These are phyloP conservation scores for Solanum hybrid DNA, from an alignment of 305 asterid genomes.

Conservation along the genomic window DNA sequence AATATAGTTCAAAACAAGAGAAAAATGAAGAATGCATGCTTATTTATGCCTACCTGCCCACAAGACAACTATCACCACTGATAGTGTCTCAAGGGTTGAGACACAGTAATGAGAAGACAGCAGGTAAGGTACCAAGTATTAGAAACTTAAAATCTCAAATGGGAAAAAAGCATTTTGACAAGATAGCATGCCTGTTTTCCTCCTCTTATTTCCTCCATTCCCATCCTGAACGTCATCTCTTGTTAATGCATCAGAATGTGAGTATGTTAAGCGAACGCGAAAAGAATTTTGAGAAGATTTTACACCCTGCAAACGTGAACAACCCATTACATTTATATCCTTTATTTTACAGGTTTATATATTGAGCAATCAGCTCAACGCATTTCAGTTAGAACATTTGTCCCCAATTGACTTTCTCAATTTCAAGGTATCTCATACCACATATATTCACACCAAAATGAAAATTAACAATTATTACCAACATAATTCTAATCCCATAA, in stretches of 20 bases:
- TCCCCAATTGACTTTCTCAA: background rate
- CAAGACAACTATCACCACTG: background rate
- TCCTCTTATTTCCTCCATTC: slow-evolving; percentile 58
- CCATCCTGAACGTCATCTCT: slow-evolving; percentile 22
- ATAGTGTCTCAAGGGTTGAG: background rate
- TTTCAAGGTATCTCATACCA: background rate
- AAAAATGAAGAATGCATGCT: background rate
- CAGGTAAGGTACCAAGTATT: background rate
- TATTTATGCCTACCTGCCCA: background rate
- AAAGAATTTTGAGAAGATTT: slow-evolving; percentile 43
- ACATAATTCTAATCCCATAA: background rate
- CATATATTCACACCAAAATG: background rate
- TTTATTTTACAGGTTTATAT: background rate
- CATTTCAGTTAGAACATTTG: background rate
- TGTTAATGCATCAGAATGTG: slow-evolving; percentile 34
- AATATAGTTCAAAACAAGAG: background rate
- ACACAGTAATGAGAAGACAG: background rate
- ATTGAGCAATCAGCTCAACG: background rate
- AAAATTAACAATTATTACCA: background rate
- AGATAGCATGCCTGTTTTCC: slow-evolving; percentile 41
- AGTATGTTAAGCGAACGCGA: slow-evolving; percentile 54
- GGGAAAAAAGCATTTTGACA: background rate
- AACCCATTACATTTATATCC: slow-evolving; percentile 3
- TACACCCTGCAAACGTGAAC: slow-evolving; percentile 42
- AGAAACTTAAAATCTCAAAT: background rate